These are phyloP conservation scores for Sclerotinia nivalis DNA, from an alignment of 2,329 filamentous ascomycete genomes.

Conservation along the genomic window DNA sequence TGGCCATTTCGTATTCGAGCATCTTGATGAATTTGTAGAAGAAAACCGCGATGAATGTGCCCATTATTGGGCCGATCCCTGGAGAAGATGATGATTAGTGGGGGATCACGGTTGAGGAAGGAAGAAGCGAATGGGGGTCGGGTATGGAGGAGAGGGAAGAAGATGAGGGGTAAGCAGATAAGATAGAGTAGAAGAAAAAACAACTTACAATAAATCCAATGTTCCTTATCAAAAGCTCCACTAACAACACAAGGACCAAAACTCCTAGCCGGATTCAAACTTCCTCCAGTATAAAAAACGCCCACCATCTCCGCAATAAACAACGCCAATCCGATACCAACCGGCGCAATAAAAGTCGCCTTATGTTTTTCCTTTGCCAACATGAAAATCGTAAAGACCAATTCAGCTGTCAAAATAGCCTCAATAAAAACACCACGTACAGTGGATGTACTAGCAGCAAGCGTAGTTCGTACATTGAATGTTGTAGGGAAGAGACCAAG, in stretches of 20 bases:
- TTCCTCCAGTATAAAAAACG: conserved; percentile 52
- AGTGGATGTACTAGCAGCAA: conserved; percentile 44
- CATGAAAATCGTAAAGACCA: conserved; percentile 54
- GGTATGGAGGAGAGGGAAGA: neutral
- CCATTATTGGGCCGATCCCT: conserved; percentile 53
- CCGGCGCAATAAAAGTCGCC: conserved; percentile 50
- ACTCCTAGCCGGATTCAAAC: conserved; percentile 50
- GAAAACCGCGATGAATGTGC: conserved; percentile 49
- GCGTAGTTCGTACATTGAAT: conserved; percentile 48
- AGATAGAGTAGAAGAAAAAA: neutral
- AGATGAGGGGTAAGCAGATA: too few relatives aligned
- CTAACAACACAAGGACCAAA: conserved; percentile 52
- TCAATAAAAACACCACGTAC: conserved; percentile 53
- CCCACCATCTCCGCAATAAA: conserved; percentile 50
- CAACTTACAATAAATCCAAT: conserved; percentile 49
- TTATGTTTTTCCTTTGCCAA: conserved; percentile 52
- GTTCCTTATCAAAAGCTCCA: conserved; percentile 45
- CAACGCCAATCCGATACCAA: conserved; percentile 50
- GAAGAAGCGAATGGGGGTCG: neutral
- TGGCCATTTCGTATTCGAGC: conserved; percentile 53
- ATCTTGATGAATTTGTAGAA: conserved; percentile 53
- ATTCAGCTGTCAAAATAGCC: conserved; percentile 49
- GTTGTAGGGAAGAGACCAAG: conserved; percentile 43
- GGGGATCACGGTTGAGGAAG: too few relatives aligned
- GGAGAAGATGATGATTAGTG: neutral